These are phyloP conservation scores for Nicotiana paniculata DNA, from an alignment of 257 asterid species.

Conservation along the genomic window DNA sequence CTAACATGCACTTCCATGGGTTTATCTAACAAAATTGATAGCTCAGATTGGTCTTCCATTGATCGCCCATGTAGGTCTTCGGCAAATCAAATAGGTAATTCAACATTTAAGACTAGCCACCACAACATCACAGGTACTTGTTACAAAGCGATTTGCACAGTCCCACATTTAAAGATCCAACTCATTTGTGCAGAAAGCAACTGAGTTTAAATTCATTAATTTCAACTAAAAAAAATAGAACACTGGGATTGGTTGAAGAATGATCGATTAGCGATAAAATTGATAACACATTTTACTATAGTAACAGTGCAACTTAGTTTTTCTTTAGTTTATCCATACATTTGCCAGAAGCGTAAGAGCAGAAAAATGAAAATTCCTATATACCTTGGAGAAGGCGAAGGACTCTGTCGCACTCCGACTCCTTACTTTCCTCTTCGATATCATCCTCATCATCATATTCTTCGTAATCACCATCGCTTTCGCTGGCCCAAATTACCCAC, in stretches of 20 bases:
- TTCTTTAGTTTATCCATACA: background rate
- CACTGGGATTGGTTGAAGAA: background rate
- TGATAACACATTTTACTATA: background rate
- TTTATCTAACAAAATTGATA: background rate
- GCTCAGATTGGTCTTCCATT: background rate
- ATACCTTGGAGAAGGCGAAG: slow-evolving; percentile 16
- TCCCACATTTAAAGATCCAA: background rate
- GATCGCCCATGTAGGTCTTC: background rate
- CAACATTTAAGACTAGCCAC: background rate
- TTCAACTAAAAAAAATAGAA: background rate
- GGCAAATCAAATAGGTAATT: background rate
- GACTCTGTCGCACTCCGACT: slow-evolving; percentile 16
- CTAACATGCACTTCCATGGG: background rate
- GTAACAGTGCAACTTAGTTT: background rate
- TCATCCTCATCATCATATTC: slow-evolving; percentile 15
- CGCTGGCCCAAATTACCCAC: slow-evolving; percentile 9
- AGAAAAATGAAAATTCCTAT: background rate
- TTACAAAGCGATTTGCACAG: too few relatives aligned
- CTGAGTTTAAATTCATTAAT: background rate
- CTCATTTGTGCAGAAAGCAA: background rate
- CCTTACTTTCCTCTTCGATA: slow-evolving; percentile 8
- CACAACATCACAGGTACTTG: background rate
- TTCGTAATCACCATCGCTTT: slow-evolving; percentile 16
- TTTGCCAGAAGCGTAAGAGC: background rate
- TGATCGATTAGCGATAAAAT: background rate